Conservation (phyloP, 2,329 filamentous ascomycete species). For the Dothiorella sarmentorum region DNA sequence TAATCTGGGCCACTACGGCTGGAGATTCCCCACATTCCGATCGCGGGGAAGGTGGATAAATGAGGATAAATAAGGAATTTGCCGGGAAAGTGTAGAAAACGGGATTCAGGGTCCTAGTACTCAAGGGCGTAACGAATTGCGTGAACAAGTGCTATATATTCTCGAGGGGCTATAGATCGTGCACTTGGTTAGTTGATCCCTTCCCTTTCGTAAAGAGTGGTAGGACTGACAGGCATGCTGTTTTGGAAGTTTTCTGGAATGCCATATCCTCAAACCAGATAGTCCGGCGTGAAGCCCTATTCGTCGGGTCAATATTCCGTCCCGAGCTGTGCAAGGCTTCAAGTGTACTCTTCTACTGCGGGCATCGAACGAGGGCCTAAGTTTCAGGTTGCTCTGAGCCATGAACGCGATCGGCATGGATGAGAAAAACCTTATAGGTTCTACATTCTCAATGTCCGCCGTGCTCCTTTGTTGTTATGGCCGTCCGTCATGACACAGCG, state of each 20-base stretch:
- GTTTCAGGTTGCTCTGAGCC: background rate
- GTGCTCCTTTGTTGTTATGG: background rate
- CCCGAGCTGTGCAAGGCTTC: background rate
- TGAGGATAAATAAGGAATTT: too few species aligned
- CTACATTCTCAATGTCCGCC: background rate
- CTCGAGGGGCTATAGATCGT: too few species aligned
- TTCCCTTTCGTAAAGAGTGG: too few species aligned
- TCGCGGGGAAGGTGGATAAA: background rate
- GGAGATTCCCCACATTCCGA: background rate
- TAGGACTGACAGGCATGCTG: slow-evolving; percentile 4
- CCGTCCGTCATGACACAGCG: background rate
- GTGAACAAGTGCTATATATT: background rate
- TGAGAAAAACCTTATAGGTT: background rate
- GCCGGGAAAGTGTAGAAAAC: background rate
- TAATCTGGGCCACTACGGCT: background rate
- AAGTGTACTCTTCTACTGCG: background rate
- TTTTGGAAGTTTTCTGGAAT: background rate
- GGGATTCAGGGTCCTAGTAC: background rate
- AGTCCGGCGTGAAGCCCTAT: background rate
- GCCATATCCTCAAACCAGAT: background rate
- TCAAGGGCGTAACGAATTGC: background rate
- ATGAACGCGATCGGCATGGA: background rate
- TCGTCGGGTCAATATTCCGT: background rate
- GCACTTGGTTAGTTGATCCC: too few species aligned
- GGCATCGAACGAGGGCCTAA: background rate